A percentile compares a stretch with the other conserved stretches of the same genome.
These are phyloP conservation scores for Fusarium nurragi DNA, from an alignment of 2,329 filamentous ascomycete species.

Conservation along the genomic window DNA sequence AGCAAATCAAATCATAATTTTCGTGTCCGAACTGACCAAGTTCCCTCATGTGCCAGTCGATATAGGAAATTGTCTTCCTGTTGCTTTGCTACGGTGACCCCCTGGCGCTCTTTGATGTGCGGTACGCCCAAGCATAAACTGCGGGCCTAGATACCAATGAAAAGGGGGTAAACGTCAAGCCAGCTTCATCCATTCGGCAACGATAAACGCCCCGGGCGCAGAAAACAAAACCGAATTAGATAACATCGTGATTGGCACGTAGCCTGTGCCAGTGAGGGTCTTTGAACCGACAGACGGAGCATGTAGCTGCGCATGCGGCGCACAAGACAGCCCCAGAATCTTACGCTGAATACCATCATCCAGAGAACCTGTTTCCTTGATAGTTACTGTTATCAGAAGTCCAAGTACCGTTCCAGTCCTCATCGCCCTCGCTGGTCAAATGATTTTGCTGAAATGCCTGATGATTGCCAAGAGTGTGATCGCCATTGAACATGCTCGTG, in stretches of 20 bases:
- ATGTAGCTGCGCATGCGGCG: conserved; percentile 4
- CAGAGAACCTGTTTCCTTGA: neutral
- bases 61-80: conserved; percentile 2
- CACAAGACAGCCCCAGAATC: neutral
- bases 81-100: conserved; percentile 1
- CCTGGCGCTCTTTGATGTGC: conserved; percentile 3
- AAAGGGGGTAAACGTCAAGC: neutral
- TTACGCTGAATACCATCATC: neutral
- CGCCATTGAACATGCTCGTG: neutral
- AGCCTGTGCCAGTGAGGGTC: neutral
- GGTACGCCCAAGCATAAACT: conserved; percentile 4
- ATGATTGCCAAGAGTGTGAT: neutral
- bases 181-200: neutral
- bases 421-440: neutral
- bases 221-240: neutral
- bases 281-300: neutral
- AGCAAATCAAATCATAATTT: conserved; percentile 13
- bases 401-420: neutral
- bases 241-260: neutral
- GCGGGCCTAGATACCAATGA: neutral
- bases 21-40: conserved; percentile 9
- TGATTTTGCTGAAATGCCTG: conserved; percentile 1
- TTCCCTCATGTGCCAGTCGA: neutral
- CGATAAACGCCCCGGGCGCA: neutral
- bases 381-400: neutral